Evolutionary conservation across 345 rosid genomes (phyloP), one percentile per base, ranked within the genome.

Genomic region (Excoecaria cochinchinensis): DNA sequence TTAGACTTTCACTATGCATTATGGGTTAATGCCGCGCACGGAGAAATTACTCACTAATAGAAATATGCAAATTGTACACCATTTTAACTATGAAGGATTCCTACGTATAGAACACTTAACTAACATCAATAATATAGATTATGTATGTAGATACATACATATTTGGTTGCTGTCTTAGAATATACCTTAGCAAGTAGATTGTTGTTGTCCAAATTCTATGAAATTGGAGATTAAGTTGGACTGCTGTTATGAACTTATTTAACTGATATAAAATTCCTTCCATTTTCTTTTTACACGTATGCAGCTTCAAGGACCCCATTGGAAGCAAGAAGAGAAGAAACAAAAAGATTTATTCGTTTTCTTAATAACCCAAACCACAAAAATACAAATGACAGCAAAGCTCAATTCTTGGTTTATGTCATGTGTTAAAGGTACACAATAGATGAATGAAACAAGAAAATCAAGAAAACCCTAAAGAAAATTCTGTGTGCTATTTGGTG

Each of bases 401-500:
- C 80, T 55, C 62, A 47, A 11, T 60, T 72, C 50, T 73, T 69
- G 78, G 64, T 70, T 40, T 51, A 5, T 25, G 46, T 14, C n/a
- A 38, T 74, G 19, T 70, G 73, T 64, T 70, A 42, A 42, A 22
- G 70, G 65, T 47, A 74, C 79, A 72, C 4, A 70, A 8, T 31
- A 3, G 64, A 10, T 42, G 36, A 77, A 65, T 36, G 22, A 81
- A 68, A 69, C 72, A 83, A 81, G 75, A 55, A 5, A 66, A 70
- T 66, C 76, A 77, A 7, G 52, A 56, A 71, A 44, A 3, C 66
- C 77, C 80, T 16, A 62, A 76, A 67, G 9, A 65, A 60, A 36
- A 73, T 46, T 79, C 24, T 36, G 65, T 61, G 61, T 79, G 88
- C 40, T 69, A 82, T 61, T 83, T 50, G 83, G 84, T 68, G 69